Conservation (phyloP, 345 rosid genomes). For the Arabidopsis suecica region DNA sequence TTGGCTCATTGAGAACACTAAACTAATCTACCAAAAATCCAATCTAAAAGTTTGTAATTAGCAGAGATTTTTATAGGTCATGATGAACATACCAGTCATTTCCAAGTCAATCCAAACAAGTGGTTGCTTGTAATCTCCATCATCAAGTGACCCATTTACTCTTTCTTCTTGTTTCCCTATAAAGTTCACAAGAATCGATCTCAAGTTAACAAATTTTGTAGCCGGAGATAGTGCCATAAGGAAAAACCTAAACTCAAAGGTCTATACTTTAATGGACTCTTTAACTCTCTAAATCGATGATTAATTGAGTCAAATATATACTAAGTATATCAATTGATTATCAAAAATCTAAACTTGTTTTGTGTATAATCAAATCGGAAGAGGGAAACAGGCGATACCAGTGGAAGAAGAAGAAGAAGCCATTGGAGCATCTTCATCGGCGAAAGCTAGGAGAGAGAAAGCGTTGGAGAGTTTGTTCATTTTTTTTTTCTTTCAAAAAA, state of each 20-base stretch:
- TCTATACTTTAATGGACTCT: conserved; percentile 2
- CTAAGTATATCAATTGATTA: not conserved
- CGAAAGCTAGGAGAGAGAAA: conserved; percentile 45
- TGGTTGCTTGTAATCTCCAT: conserved; percentile 59
- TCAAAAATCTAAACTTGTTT: not conserved
- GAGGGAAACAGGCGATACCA: conserved; percentile 24
- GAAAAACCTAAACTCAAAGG: conserved; percentile 7
- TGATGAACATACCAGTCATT: conserved; percentile 72
- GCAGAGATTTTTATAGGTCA: not conserved
- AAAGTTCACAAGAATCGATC: not conserved
- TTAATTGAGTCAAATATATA: not conserved
- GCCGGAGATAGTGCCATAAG: not conserved
- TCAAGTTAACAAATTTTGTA: not conserved
- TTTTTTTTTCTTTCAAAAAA: no score
- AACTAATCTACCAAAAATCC: not conserved
- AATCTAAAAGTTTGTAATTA: not conserved
- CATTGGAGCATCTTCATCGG: conserved; percentile 45
- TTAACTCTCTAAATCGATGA: conserved; percentile 16
- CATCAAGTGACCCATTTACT: conserved; percentile 30
- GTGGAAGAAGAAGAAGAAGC: conserved; percentile 35
- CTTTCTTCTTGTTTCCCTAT: conserved; percentile 26
- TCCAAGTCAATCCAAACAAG: conserved; percentile 97
- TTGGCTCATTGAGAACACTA: not conserved
- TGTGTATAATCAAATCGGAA: not conserved
- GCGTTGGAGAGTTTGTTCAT: conserved; percentile 50